A percentile compares a stretch with the other conserved stretches of the same genome.
phyloP scores from a whole-genome alignment of 2,329 filamentous ascomycete genomes.

The Calonectria naviculata region DNA sequence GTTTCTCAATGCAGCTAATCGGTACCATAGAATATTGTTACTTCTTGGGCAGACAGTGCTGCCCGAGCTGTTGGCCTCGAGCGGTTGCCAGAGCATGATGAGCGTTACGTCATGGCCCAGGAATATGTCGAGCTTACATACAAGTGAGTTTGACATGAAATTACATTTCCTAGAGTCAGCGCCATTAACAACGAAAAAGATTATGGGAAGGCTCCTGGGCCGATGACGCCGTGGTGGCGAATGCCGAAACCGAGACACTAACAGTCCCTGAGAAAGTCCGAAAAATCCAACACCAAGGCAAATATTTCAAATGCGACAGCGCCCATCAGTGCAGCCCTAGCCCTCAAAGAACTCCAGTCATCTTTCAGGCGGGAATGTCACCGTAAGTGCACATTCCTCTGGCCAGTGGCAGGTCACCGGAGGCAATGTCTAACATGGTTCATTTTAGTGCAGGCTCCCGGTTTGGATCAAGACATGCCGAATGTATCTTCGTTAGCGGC shows the following conservation, averaged over 20 bases:
- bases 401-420: background rate
- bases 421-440: background rate
- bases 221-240: conserved; percentile 47
- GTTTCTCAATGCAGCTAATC: background rate
- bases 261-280: conserved; percentile 47
- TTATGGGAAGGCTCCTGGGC: conserved; percentile 50
- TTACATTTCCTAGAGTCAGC: too few relatives aligned
- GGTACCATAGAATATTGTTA: conserved; percentile 60
- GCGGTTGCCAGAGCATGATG: conserved; percentile 56
- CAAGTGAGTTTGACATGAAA: conserved; percentile 37
- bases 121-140: conserved; percentile 58
- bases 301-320: conserved; percentile 45
- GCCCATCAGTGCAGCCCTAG: conserved; percentile 58
- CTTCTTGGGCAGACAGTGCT: conserved; percentile 47
- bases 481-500: conserved; percentile 56
- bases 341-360: conserved; percentile 57
- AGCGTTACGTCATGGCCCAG: conserved; percentile 59
- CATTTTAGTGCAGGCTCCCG: conserved; percentile 54
- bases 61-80: conserved; percentile 56
- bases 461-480: conserved; percentile 47
- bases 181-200: conserved; percentile 62
- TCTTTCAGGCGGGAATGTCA: conserved; percentile 57
- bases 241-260: conserved; percentile 41
- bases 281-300: conserved; percentile 48
- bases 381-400: background rate